phyloP scores from a whole-genome alignment of 192 early-diverging fungal species.

The Chytriomyces hyalinus region DNA sequence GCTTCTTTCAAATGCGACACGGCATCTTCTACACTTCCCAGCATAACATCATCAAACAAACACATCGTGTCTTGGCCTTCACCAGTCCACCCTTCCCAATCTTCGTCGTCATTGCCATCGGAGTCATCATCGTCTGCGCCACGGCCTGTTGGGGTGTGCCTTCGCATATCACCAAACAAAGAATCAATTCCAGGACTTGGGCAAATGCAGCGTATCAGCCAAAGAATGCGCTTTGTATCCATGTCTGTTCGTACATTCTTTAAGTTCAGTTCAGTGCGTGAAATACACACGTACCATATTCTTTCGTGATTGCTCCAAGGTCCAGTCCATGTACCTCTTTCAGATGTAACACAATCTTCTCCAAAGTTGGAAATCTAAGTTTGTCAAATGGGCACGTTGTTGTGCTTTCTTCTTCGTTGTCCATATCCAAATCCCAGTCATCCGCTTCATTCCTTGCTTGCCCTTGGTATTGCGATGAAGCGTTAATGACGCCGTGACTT shows the following conservation, averaged over 20 bases:
- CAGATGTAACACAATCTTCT: constrained; percentile 76
- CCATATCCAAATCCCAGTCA: constrained; percentile 69
- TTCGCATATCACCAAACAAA: too few relatives aligned
- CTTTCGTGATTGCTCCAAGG: constrained; percentile 51
- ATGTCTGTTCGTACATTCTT: constrained; percentile 40
- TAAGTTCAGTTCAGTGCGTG: background rate
- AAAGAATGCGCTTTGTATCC: too few relatives aligned
- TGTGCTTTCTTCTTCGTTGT: constrained; percentile 28
- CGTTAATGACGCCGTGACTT: too few relatives aligned
- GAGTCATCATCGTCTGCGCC: constrained; percentile 4
- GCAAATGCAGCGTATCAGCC: too few relatives aligned
- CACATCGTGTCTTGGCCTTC: constrained; percentile 63
- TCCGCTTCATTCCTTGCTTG: constrained; percentile 28
- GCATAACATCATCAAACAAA: constrained; percentile 72
- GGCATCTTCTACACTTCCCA: constrained; percentile 61
- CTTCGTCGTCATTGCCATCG: constrained; percentile 57
- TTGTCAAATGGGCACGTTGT: constrained; percentile 85
- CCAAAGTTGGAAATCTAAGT: constrained; percentile 49
- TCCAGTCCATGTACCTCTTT: constrained; percentile 75
- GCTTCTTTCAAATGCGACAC: constrained; percentile 72
- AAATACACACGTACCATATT: constrained; percentile 19
- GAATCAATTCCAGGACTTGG: too few relatives aligned
- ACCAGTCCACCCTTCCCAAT: constrained; percentile 65
- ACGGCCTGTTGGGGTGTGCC: too few relatives aligned
- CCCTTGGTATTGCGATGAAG: too few relatives aligned